A percentile compares a stretch with the other conserved stretches of the same genome.
Evolutionary conservation across 176 grass and related monocot species (phyloP).

Genomic region (Thinopyrum elongatum): DNA sequence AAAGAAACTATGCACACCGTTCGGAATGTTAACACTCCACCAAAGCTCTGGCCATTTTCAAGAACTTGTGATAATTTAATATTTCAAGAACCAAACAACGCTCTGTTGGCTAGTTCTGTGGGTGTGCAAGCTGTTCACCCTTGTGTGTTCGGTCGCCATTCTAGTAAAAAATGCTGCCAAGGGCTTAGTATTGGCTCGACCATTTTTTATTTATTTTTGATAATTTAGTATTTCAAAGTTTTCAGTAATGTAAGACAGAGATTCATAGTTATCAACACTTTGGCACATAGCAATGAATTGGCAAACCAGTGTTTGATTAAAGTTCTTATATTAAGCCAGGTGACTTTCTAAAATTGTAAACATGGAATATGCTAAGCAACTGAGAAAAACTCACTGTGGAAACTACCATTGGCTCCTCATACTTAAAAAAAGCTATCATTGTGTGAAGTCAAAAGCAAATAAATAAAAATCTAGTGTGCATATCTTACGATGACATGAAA

Average conservation of each 20-base stretch:
- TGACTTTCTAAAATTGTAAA: neutral
- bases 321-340: neutral
- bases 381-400: neutral
- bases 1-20: neutral
- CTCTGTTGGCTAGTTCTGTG: too few relatives aligned
- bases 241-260: neutral
- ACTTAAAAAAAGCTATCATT: neutral
- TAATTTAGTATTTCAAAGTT: neutral
- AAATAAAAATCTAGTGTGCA: slow-evolving; percentile 2
- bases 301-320: neutral
- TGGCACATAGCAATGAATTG: neutral
- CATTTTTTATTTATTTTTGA: too few relatives aligned
- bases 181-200: too few relatives aligned
- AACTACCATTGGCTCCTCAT: neutral
- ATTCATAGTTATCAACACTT: neutral
- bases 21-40: neutral
- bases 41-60: neutral
- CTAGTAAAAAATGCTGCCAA: too few relatives aligned
- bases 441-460: neutral
- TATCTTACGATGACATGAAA: slow-evolving; percentile 58
- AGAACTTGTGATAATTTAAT: neutral
- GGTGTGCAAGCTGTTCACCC: too few relatives aligned
- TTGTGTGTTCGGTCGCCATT: too few relatives aligned
- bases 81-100: neutral
- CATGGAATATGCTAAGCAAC: neutral